Conservation (phyloP, 768 basidiomycete genomes). For the Rhizopogon vulgaris region DNA sequence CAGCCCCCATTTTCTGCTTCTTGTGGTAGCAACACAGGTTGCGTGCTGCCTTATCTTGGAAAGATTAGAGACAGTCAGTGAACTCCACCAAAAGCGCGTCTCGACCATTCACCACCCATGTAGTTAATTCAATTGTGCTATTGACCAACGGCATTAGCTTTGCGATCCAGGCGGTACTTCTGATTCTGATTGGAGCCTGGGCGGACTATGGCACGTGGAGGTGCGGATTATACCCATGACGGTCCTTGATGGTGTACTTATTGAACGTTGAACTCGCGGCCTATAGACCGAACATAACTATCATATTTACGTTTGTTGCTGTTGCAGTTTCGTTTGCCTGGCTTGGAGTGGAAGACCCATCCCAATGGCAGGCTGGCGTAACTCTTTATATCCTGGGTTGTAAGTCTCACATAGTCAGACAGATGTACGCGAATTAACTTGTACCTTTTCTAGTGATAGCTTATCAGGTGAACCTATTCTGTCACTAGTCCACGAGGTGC, state of each 20-base stretch:
- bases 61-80: slow-evolving; percentile 50
- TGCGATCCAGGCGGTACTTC: slow-evolving; percentile 62
- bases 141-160: slow-evolving; percentile 78
- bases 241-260: not conserved
- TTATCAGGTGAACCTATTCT: slow-evolving; percentile 45
- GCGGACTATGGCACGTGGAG: slow-evolving; percentile 82
- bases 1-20: slow-evolving; percentile 45
- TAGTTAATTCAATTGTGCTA: slow-evolving; percentile 74
- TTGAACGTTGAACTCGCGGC: slow-evolving; percentile 5
- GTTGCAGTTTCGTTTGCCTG: slow-evolving; percentile 71
- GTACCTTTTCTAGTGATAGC: slow-evolving; percentile 46
- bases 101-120: not conserved
- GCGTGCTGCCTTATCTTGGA: slow-evolving; percentile 64
- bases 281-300: slow-evolving; percentile 66
- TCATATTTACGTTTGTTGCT: slow-evolving; percentile 62
- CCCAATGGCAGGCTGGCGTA: slow-evolving; percentile 56
- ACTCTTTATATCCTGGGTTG: slow-evolving; percentile 59
- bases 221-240: slow-evolving; percentile 21
- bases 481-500: not conserved
- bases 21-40: slow-evolving; percentile 44
- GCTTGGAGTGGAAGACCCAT: slow-evolving; percentile 65
- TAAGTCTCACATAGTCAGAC: slow-evolving; percentile 26
- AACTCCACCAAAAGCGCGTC: no score
- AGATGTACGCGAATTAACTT: not conserved
- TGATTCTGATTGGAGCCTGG: slow-evolving; percentile 69